Percentiles rank a stretch among this genome's conserved stretches.
These are phyloP conservation scores for Globisporangium uncinulatum DNA, from an alignment of 352 stramenopile genomes.

Conservation along the genomic window DNA sequence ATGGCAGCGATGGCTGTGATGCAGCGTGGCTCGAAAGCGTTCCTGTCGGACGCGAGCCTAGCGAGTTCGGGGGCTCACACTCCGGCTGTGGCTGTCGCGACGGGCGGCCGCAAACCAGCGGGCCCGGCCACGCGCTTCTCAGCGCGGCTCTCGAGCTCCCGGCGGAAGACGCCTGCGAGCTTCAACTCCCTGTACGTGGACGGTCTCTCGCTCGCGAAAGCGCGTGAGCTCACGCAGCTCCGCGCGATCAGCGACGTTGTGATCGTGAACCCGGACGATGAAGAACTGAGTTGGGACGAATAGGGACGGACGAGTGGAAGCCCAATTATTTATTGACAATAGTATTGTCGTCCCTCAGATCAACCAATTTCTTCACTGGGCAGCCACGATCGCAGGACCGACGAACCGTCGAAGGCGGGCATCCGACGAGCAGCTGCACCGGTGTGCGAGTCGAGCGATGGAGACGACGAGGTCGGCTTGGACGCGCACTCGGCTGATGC, in stretches of 20 bases:
- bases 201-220: constrained; percentile 28
- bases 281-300: background rate
- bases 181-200: constrained; percentile 31
- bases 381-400: no score
- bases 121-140: constrained; percentile 3
- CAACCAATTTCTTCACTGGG: no score
- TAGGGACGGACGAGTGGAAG: no score
- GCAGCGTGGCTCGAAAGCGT: background rate
- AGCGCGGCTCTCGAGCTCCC: constrained; percentile 16
- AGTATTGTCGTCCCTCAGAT: no score
- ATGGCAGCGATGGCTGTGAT: background rate
- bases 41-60: constrained; percentile 3
- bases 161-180: constrained; percentile 16
- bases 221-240: constrained; percentile 22
- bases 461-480: constrained; percentile 42
- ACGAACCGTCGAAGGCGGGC: constrained; percentile 12
- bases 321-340: no score
- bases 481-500: constrained; percentile 34
- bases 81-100: constrained; percentile 3
- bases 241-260: constrained; percentile 25
- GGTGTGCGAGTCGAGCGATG: constrained; percentile 39
- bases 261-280: constrained; percentile 17
- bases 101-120: constrained; percentile 5
- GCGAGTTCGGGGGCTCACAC: background rate
- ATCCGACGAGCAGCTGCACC: constrained; percentile 28